These are phyloP conservation scores for Serendipita vermifera DNA, from an alignment of 768 basidiomycete species.

Conservation along the genomic window DNA sequence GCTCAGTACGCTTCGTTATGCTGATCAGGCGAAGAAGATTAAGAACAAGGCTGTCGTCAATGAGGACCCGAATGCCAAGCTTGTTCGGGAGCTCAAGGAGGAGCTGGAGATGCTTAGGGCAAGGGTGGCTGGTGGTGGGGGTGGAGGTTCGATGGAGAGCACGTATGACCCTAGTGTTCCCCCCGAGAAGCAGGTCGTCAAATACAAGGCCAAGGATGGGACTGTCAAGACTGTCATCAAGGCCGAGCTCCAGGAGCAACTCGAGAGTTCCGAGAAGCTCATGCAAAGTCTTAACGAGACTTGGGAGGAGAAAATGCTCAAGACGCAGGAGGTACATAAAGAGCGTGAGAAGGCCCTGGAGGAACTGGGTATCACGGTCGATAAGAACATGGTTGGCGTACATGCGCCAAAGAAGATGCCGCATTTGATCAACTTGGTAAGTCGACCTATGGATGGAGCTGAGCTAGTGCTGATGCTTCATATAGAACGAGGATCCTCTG, in stretches of 20 bases:
- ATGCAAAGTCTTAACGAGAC: constrained; percentile 91
- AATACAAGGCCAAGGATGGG: constrained; percentile 86
- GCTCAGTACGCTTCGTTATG: constrained; percentile 89
- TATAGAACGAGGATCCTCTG: no score
- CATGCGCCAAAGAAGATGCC: constrained; percentile 99
- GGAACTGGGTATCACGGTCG: constrained; percentile 93
- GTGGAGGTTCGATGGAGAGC: constrained; percentile 42
- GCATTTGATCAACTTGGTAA: constrained; percentile 82
- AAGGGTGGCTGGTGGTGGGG: constrained; percentile 51
- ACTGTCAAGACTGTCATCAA: constrained; percentile 92
- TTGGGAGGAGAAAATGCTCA: constrained; percentile 87
- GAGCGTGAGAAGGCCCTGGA: constrained; percentile 96
- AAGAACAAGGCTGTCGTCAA: constrained; percentile 99
- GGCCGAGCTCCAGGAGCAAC: constrained; percentile 93
- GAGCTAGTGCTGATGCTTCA: no score
- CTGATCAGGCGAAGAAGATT: constrained; percentile 99
- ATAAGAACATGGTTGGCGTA: constrained; percentile 92
- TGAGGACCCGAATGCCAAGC: constrained; percentile 98
- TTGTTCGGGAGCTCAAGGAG: constrained; percentile 97
- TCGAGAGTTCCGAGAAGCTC: constrained; percentile 87
- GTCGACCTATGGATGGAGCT: no score
- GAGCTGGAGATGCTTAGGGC: constrained; percentile 87
- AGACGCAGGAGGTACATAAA: constrained; percentile 89
- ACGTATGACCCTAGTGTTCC: constrained; percentile 80
- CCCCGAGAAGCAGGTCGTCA: constrained; percentile 88